These are phyloP conservation scores for Chaetothyriales sp. DNA, from an alignment of 2,329 filamentous ascomycete genomes.

Conservation along the genomic window DNA sequence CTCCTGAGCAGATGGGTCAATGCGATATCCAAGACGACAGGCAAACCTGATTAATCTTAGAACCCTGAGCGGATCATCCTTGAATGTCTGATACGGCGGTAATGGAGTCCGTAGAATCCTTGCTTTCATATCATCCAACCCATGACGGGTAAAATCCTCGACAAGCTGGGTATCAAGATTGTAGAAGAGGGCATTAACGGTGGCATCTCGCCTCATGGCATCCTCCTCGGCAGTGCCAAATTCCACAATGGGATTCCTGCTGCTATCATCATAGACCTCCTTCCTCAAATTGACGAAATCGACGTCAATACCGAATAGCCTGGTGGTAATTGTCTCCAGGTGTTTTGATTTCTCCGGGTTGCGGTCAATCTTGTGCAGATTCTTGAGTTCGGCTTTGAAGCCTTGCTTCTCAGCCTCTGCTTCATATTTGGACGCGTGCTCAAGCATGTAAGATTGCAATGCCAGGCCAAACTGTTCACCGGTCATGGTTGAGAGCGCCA, in stretches of 20 bases:
- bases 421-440: slow-evolving; percentile 29
- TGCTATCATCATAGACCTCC: slow-evolving; percentile 79
- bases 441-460: slow-evolving; percentile 28
- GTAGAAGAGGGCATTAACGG: slow-evolving; percentile 91
- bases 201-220: slow-evolving; percentile 76
- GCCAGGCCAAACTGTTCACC: slow-evolving; percentile 32
- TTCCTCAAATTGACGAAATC: slow-evolving; percentile 90
- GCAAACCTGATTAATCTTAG: slow-evolving; percentile 80
- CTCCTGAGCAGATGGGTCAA: slow-evolving; percentile 52
- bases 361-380: slow-evolving; percentile 71
- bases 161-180: slow-evolving; percentile 66
- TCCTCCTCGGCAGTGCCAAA: slow-evolving; percentile 89
- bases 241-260: slow-evolving; percentile 79
- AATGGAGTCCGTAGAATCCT: slow-evolving; percentile 71
- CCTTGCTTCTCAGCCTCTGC: slow-evolving; percentile 24
- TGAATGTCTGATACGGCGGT: slow-evolving; percentile 81
- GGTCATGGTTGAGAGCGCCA: slow-evolving; percentile 35
- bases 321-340: slow-evolving; percentile 77
- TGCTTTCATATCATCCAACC: slow-evolving; percentile 56
- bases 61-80: slow-evolving; percentile 79
- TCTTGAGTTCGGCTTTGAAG: slow-evolving; percentile 36
- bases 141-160: slow-evolving; percentile 68
- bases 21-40: slow-evolving; percentile 63
- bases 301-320: slow-evolving; percentile 70
- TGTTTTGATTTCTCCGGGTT: slow-evolving; percentile 97